These are phyloP conservation scores for Melanogaster broomeanus DNA, from an alignment of 768 basidiomycete genomes.

Conservation along the genomic window DNA sequence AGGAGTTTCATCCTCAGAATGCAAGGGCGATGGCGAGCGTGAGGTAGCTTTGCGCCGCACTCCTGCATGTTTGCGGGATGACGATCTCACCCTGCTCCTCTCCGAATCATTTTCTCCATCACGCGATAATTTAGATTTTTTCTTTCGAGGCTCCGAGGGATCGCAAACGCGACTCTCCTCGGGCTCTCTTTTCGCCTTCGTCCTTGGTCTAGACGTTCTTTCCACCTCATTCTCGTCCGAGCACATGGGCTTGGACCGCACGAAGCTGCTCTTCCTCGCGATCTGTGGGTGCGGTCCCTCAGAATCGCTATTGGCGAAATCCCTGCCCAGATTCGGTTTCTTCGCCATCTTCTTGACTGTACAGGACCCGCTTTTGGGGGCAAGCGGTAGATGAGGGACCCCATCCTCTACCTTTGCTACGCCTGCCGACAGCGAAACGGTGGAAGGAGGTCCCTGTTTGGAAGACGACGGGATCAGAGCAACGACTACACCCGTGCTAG, in stretches of 20 bases:
- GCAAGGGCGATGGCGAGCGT: constrained; percentile 12
- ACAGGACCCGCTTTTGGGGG: neutral
- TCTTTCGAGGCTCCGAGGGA: constrained; percentile 16
- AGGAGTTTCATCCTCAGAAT: neutral
- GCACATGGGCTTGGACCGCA: neutral
- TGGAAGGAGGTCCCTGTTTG: neutral
- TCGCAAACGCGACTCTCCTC: neutral
- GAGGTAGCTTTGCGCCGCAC: constrained; percentile 1
- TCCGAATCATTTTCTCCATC: neutral
- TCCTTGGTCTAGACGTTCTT: neutral
- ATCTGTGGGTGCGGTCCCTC: neutral
- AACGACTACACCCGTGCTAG: neutral
- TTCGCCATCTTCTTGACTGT: constrained; percentile 5
- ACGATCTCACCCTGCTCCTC: neutral
- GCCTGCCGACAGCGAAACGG: constrained; percentile 2
- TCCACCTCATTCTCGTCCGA: neutral
- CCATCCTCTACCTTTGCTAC: neutral
- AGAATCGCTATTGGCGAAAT: neutral
- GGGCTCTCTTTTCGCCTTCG: neutral
- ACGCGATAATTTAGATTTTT: constrained; percentile 19
- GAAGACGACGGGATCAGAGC: neutral
- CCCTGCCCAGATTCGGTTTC: constrained; percentile 7
- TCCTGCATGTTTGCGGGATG: neutral
- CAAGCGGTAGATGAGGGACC: neutral
- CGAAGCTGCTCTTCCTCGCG: constrained; percentile 7